These are phyloP conservation scores for Ustulina deusta DNA, from an alignment of 2,329 filamentous ascomycete genomes.

Conservation along the genomic window DNA sequence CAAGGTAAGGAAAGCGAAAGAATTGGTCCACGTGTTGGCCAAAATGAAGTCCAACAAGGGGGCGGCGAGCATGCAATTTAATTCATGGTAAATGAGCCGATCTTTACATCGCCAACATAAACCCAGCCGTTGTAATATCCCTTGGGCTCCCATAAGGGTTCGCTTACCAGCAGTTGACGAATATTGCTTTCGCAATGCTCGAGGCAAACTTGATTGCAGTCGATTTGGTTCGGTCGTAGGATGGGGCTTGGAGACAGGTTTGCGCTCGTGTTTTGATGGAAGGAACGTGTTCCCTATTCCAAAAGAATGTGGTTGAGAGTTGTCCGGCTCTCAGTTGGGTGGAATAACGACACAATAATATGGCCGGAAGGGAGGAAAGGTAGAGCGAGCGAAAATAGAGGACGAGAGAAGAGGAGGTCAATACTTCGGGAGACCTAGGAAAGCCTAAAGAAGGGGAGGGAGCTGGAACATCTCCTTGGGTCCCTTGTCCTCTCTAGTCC, in stretches of 20 bases:
- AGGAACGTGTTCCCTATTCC: constrained; percentile 50
- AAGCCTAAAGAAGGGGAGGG: constrained; percentile 25
- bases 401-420: constrained; percentile 34
- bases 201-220: neutral
- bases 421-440: constrained; percentile 26
- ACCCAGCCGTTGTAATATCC: neutral
- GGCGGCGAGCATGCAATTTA: constrained; percentile 6
- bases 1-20: neutral
- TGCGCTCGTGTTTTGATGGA: constrained; percentile 36
- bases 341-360: constrained; percentile 54
- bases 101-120: constrained; percentile 3
- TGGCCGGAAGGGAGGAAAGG: constrained; percentile 35
- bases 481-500: neutral
- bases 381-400: constrained; percentile 42
- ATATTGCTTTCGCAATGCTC: constrained; percentile 1
- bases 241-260: constrained; percentile 1
- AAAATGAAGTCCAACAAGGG: neutral
- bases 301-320: constrained; percentile 70
- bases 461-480: constrained; percentile 14
- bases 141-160: neutral
- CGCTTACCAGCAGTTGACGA: constrained; percentile 25
- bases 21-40: neutral
- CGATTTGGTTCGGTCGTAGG: constrained; percentile 20
- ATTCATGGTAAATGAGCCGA: constrained; percentile 1
- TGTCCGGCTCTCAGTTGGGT: constrained; percentile 64